A percentile compares a stretch with the other conserved stretches of the same genome.
phyloP scores from a whole-genome alignment of 345 rosid species.

The Salix exigua region DNA sequence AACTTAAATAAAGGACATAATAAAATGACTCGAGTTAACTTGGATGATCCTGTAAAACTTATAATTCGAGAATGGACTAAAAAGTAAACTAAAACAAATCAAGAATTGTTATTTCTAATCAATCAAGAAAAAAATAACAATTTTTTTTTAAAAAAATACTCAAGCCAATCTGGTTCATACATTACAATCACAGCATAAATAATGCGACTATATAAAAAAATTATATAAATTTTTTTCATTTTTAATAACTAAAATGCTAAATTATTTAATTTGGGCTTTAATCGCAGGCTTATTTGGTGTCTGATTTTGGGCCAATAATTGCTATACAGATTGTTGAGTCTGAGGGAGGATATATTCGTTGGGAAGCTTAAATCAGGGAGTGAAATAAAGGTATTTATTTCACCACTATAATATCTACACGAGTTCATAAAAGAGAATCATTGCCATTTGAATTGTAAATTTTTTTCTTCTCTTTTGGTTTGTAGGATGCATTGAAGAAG shows the following conservation, averaged over 20 bases:
- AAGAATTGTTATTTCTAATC: too few relatives aligned
- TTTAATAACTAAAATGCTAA: background rate
- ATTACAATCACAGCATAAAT: too few relatives aligned
- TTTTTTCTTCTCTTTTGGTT: background rate
- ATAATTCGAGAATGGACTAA: too few relatives aligned
- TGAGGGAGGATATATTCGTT: constrained; percentile 68
- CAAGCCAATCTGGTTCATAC: too few relatives aligned
- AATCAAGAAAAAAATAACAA: too few relatives aligned
- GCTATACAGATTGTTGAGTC: constrained; percentile 80
- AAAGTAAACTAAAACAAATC: too few relatives aligned
- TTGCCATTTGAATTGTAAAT: background rate
- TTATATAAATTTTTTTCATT: background rate
- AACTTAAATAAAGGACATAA: too few relatives aligned
- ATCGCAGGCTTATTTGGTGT: constrained; percentile 68
- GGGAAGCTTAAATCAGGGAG: constrained; percentile 89
- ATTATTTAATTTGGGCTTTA: background rate
- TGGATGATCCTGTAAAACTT: too few relatives aligned
- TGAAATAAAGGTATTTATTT: constrained; percentile 67
- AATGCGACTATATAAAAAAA: too few relatives aligned
- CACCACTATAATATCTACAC: background rate
- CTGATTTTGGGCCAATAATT: constrained; percentile 94
- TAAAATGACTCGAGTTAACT: too few relatives aligned
- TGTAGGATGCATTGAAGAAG: constrained; percentile 79
- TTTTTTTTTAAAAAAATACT: too few relatives aligned
- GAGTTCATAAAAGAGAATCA: background rate